Conservation (phyloP, 441 rosid species). For the Metrosideros polymorpha region DNA sequence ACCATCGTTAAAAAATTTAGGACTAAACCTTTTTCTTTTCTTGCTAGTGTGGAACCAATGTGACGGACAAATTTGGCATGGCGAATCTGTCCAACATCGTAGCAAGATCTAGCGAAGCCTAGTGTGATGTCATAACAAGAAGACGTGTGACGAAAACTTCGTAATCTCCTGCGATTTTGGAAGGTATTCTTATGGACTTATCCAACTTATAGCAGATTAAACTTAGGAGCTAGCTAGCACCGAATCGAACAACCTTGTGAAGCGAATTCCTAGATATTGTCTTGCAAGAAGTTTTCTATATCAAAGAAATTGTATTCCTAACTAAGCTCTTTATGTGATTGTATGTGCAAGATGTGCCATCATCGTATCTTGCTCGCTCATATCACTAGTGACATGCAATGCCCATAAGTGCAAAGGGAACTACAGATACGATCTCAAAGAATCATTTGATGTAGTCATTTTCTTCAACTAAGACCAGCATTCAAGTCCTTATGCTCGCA, state of each 20-base stretch:
- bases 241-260: neutral
- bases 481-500: neutral
- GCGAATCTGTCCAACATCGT: neutral
- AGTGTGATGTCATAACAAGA: neutral
- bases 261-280: neutral
- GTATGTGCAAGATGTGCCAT: rapidly evolving
- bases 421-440: rapidly evolving
- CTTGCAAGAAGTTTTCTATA: neutral
- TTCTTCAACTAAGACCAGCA: neutral
- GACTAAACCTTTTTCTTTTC: neutral
- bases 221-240: neutral
- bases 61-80: neutral
- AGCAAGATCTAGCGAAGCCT: neutral
- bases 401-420: neutral
- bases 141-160: neutral
- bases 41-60: neutral
- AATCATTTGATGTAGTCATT: neutral
- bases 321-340: neutral
- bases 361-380: neutral
- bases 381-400: rapidly evolving
- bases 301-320: neutral
- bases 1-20: neutral
- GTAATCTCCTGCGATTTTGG: neutral
- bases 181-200: neutral
- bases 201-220: neutral